phyloP scores from a whole-genome alignment of 805 yeast genomes.

The Henningerozyma blattae region DNA sequence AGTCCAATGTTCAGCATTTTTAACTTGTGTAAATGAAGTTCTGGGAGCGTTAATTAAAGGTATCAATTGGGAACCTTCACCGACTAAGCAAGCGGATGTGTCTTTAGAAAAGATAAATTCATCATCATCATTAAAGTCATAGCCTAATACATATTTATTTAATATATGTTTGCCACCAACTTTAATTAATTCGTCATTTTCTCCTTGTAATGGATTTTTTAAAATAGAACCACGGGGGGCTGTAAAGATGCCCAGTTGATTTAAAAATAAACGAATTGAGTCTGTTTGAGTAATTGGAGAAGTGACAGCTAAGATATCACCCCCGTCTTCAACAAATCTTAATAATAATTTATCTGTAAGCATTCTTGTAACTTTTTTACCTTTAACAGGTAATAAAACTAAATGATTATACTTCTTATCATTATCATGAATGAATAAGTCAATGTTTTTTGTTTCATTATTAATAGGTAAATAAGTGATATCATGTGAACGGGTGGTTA shows the following conservation, averaged over 20 bases:
- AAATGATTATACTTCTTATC: slow-evolving; percentile 41
- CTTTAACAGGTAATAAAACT: slow-evolving; percentile 46
- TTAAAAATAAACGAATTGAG: slow-evolving; percentile 51
- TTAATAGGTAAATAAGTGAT: slow-evolving; percentile 18
- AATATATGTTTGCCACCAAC: slow-evolving; percentile 1
- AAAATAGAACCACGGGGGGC: slow-evolving; percentile 61
- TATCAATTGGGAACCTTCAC: slow-evolving; percentile 54
- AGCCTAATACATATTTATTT: slow-evolving; percentile 3
- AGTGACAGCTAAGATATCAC: slow-evolving; percentile 59
- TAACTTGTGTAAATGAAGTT: slow-evolving; percentile 48
- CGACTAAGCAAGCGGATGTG: slow-evolving; percentile 60
- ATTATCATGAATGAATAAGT: slow-evolving; percentile 26
- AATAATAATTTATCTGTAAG: slow-evolving; percentile 40
- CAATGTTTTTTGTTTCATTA: slow-evolving; percentile 9
- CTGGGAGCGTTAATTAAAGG: slow-evolving; percentile 60
- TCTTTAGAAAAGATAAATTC: slow-evolving; percentile 20
- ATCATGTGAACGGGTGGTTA: slow-evolving; percentile 25
- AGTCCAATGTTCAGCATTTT: slow-evolving; percentile 63
- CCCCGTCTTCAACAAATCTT: slow-evolving; percentile 51
- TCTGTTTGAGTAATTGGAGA: slow-evolving; percentile 43
- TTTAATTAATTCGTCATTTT: slow-evolving; percentile 1
- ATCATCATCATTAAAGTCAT: slow-evolving; percentile 1
- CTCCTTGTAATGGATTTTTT: slow-evolving; percentile 48
- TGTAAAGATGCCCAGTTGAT: slow-evolving; percentile 75
- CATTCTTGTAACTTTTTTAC: slow-evolving; percentile 29